These are phyloP conservation scores for Fragaria nilgerrensis DNA, from an alignment of 306 rosid genomes.

Conservation along the genomic window DNA sequence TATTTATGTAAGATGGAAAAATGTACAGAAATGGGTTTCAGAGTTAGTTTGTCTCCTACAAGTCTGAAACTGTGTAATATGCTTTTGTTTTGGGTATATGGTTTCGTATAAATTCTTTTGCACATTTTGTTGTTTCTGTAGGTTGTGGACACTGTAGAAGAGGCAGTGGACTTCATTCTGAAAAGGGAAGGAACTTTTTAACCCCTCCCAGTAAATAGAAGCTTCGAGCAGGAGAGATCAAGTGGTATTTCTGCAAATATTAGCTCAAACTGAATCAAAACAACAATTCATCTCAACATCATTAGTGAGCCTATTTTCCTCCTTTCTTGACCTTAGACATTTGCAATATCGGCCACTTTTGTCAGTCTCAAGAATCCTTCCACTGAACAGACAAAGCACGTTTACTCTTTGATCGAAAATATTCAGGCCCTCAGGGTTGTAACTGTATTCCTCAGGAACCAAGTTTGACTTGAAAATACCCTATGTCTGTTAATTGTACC, in stretches of 20 bases:
- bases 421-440: background rate
- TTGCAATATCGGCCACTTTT: too few species aligned
- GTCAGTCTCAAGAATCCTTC: too few species aligned
- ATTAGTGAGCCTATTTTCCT: too few species aligned
- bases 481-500: too few species aligned
- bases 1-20: background rate
- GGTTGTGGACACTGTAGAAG: conserved; percentile 42
- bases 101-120: background rate
- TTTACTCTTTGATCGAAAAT: background rate
- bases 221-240: background rate
- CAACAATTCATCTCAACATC: background rate
- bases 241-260: background rate
- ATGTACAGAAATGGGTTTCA: background rate
- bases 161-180: conserved; percentile 40
- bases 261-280: background rate
- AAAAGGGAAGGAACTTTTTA: conserved; percentile 25
- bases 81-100: background rate
- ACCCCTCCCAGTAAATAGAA: background rate
- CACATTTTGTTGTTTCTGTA: background rate
- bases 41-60: background rate
- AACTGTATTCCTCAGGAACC: too few species aligned
- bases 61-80: background rate
- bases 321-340: too few species aligned
- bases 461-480: background rate
- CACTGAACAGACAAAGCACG: background rate